A percentile compares a stretch with the other conserved stretches of the same genome.
phyloP scores from a whole-genome alignment of 495 filamentous ascomycete genomes.

The Penicillium macrosclerotiorum region DNA sequence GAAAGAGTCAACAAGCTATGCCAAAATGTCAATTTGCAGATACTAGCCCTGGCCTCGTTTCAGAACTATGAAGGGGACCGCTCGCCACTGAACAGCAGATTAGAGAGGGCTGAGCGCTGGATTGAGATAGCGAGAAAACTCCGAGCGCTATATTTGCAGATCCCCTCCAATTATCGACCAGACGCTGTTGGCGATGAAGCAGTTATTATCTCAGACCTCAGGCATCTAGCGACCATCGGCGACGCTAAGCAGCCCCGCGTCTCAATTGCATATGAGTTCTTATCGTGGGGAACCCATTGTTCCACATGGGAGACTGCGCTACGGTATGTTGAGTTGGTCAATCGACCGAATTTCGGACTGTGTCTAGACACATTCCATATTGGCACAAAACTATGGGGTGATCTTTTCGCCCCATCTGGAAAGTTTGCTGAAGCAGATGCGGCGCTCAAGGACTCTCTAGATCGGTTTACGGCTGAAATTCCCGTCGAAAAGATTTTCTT shows the following conservation, averaged over 20 bases:
- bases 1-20: slow-evolving; percentile 51
- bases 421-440: slow-evolving; percentile 51
- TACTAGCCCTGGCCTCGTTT: slow-evolving; percentile 70
- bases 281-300: slow-evolving; percentile 63
- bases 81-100: slow-evolving; percentile 49
- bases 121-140: slow-evolving; percentile 59
- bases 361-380: slow-evolving; percentile 73
- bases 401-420: slow-evolving; percentile 52
- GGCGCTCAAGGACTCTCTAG: slow-evolving; percentile 52
- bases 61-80: slow-evolving; percentile 67
- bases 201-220: slow-evolving; percentile 59
- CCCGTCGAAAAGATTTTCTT: slow-evolving; percentile 70
- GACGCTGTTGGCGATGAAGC: slow-evolving; percentile 50
- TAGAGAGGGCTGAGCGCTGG: slow-evolving; percentile 64
- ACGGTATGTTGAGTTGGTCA: slow-evolving; percentile 55
- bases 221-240: slow-evolving; percentile 56
- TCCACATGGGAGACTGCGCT: slow-evolving; percentile 64
- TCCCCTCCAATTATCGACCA: slow-evolving; percentile 62
- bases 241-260: slow-evolving; percentile 47
- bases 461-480: slow-evolving; percentile 48
- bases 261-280: slow-evolving; percentile 63
- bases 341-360: slow-evolving; percentile 63
- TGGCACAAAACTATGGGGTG: slow-evolving; percentile 61
- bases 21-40: slow-evolving; percentile 47
- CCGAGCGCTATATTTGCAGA: slow-evolving; percentile 60